Evolutionary conservation across 768 basidiomycete genomes (phyloP).

Genomic region (Amanita pallidorosea): DNA sequence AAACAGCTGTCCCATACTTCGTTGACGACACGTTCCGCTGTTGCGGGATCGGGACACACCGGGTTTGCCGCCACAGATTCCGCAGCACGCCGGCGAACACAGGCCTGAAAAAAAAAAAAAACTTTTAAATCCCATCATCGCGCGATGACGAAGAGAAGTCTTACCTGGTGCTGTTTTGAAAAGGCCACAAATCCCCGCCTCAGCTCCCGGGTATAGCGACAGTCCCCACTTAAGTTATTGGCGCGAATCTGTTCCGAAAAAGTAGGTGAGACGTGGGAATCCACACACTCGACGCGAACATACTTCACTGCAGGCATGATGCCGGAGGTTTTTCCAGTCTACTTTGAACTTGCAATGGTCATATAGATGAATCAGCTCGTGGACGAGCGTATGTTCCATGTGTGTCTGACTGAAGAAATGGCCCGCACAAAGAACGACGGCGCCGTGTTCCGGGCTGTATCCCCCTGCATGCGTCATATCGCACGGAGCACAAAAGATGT

Average conservation of each 20-base stretch:
- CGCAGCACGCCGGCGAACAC: conserved; percentile 81
- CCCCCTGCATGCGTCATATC: conserved; percentile 66
- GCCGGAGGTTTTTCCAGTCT: conserved; percentile 81
- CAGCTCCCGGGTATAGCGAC: conserved; percentile 76
- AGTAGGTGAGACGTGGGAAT: conserved; percentile 1
- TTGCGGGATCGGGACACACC: conserved; percentile 58
- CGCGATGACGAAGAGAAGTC: background rate
- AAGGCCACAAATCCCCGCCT: conserved; percentile 67
- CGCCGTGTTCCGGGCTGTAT: conserved; percentile 67
- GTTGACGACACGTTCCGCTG: conserved; percentile 86
- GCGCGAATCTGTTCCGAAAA: conserved; percentile 69
- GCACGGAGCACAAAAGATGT: conserved; percentile 82
- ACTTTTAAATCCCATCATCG: too few species aligned
- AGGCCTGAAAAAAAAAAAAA: conserved; percentile 64
- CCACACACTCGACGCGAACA: conserved; percentile 20
- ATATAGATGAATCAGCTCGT: conserved; percentile 92
- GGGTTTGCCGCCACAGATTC: conserved; percentile 76
- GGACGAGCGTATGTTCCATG: conserved; percentile 88
- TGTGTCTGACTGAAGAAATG: conserved; percentile 72
- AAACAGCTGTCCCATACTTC: conserved; percentile 98
- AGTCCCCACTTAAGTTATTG: conserved; percentile 90
- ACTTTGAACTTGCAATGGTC: conserved; percentile 94
- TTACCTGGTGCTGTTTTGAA: conserved; percentile 90
- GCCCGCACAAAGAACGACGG: conserved; percentile 79
- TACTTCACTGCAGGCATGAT: conserved; percentile 97